Evolutionary conservation across 257 asterid species (phyloP).

Genomic region (Nicotiana otophora): DNA sequence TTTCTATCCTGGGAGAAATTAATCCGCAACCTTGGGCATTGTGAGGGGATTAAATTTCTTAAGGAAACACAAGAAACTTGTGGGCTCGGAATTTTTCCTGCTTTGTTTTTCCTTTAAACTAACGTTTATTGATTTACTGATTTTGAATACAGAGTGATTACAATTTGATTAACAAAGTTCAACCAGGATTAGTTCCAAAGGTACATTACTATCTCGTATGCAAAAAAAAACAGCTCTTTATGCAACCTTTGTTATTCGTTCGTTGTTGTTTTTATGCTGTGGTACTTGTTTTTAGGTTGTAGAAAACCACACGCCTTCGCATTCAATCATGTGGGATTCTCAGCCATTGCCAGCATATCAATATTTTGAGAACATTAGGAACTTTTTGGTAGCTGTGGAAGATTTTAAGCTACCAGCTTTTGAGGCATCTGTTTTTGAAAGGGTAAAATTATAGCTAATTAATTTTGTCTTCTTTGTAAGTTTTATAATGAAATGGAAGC

Average conservation of each 20-base stretch:
- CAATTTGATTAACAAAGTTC: slow-evolving; percentile 72
- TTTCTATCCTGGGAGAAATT: too few relatives aligned
- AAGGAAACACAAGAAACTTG: too few relatives aligned
- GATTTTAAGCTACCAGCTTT: slow-evolving; percentile 77
- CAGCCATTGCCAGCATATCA: slow-evolving; percentile 96
- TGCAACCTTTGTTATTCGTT: neutral
- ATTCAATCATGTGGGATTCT: slow-evolving; percentile 64
- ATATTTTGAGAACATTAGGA: slow-evolving; percentile 82
- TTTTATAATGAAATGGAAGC: neutral
- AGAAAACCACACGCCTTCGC: slow-evolving; percentile 39
- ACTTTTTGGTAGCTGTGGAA: slow-evolving; percentile 68
- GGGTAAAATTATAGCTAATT: slow-evolving; percentile 39
- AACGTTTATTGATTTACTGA: too few relatives aligned
- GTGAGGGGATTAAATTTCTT: too few relatives aligned
- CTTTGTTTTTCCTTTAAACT: too few relatives aligned
- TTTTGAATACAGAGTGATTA: too few relatives aligned
- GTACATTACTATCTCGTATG: slow-evolving; percentile 22
- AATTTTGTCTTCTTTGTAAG: neutral
- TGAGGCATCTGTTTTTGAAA: slow-evolving; percentile 78
- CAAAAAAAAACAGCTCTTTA: neutral
- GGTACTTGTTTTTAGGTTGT: slow-evolving; percentile 44
- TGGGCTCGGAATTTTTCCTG: too few relatives aligned
- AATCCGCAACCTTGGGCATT: too few relatives aligned
- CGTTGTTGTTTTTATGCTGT: neutral
- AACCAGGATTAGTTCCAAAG: slow-evolving; percentile 87